phyloP scores from a whole-genome alignment of 176 grass and related monocot genomes.

The Eragrostis curvula region DNA sequence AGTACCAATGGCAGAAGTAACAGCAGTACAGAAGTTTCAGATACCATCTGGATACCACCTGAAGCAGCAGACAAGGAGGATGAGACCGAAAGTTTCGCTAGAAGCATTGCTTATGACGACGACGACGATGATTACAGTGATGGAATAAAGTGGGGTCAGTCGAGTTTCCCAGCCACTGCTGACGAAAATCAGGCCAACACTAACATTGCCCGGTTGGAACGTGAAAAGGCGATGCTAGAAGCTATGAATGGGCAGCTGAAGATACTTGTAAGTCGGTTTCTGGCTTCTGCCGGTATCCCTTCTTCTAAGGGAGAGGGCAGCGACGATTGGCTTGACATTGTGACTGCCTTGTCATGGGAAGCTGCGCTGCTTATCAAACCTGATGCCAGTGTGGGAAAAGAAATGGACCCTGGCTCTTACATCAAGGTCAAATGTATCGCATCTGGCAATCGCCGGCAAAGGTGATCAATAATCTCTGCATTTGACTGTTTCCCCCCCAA shows the following conservation, averaged over 20 bases:
- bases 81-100: conserved; percentile 45
- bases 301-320: conserved; percentile 46
- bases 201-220: conserved; percentile 51
- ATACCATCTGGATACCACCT: conserved; percentile 73
- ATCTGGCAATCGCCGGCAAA: conserved; percentile 74
- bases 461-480: conserved; percentile 42
- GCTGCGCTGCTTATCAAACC: conserved; percentile 88
- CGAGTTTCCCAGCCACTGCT: conserved; percentile 57
- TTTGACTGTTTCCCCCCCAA: background rate
- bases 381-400: conserved; percentile 82
- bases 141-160: conserved; percentile 71
- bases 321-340: conserved; percentile 80
- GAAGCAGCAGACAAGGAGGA: conserved; percentile 72
- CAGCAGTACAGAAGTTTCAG: conserved; percentile 19
- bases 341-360: conserved; percentile 88
- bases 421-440: conserved; percentile 97
- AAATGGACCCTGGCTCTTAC: conserved; percentile 97
- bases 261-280: conserved; percentile 85
- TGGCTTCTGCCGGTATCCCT: conserved; percentile 72
- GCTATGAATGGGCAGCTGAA: conserved; percentile 97
- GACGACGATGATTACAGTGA: conserved; percentile 61
- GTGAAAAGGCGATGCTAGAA: conserved; percentile 85
- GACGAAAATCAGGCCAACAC: conserved; percentile 45
- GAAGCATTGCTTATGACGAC: conserved; percentile 53
- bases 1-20: conserved; percentile 43